Conservation (phyloP, 768 basidiomycete species). For the Lactarius hengduanensis region DNA sequence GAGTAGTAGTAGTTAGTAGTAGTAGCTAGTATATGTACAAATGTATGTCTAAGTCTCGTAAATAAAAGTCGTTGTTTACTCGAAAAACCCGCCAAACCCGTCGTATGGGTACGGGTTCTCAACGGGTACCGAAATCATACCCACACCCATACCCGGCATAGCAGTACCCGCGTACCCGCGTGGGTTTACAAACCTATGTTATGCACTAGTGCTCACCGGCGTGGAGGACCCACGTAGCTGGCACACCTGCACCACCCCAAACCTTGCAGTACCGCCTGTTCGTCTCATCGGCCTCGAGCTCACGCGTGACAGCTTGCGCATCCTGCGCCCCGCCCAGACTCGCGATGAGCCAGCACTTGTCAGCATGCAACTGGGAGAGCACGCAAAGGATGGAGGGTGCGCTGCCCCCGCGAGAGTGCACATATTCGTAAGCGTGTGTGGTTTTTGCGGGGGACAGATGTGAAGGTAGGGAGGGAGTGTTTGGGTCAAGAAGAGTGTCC, state of each 20-base stretch:
- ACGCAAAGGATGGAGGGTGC: slow-evolving; percentile 68
- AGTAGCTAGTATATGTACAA: no score
- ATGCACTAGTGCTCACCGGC: slow-evolving; percentile 64
- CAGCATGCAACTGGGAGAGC: slow-evolving; percentile 64
- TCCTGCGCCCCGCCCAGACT: slow-evolving; percentile 73
- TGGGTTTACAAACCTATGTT: no score
- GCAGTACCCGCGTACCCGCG: no score
- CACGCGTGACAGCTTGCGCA: slow-evolving; percentile 57
- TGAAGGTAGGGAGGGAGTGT: slow-evolving; percentile 57
- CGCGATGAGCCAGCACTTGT: slow-evolving; percentile 70
- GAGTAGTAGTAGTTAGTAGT: no score
- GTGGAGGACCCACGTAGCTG: slow-evolving; percentile 79
- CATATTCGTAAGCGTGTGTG: slow-evolving; percentile 69
- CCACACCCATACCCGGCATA: no score
- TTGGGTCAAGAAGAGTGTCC: slow-evolving; percentile 80
- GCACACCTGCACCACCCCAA: slow-evolving; percentile 69
- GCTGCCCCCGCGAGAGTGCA: slow-evolving; percentile 66
- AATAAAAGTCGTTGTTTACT: no score
- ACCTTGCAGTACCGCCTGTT: slow-evolving; percentile 72
- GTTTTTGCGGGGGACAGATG: slow-evolving; percentile 59
- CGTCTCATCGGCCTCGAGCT: slow-evolving; percentile 66
- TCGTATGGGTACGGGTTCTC: no score
- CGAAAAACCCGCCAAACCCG: no score
- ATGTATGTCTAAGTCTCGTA: no score
- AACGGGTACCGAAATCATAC: no score